These are phyloP conservation scores for Cordyceps pruinosa DNA, from an alignment of 2,329 filamentous ascomycete genomes.

Conservation along the genomic window DNA sequence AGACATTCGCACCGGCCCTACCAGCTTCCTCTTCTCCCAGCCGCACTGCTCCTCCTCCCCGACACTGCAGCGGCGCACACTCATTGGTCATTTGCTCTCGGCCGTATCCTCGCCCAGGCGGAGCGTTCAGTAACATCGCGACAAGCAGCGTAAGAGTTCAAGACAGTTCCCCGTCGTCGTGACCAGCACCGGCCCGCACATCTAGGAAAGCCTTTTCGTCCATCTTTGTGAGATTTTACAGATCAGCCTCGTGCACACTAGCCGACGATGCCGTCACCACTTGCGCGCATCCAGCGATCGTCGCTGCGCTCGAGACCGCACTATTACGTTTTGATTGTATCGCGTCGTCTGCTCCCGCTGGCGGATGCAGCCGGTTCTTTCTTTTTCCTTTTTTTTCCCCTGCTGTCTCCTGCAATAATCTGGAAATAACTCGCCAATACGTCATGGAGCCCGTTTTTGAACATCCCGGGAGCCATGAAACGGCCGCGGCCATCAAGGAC, in stretches of 20 bases:
- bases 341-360: not conserved
- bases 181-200: too few species aligned
- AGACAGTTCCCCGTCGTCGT: not conserved
- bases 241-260: not conserved
- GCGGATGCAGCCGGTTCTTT: not conserved
- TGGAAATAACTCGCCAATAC: not conserved
- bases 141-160: not conserved
- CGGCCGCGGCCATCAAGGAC: not conserved
- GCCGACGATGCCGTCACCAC: not conserved
- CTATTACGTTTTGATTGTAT: slow-evolving; percentile 8
- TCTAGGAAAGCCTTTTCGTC: not conserved
- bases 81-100: not conserved
- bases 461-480: not conserved
- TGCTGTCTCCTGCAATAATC: not conserved
- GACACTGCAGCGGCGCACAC: not conserved
- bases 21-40: too few species aligned
- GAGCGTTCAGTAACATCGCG: not conserved
- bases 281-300: not conserved
- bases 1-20: not conserved
- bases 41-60: too few species aligned
- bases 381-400: not conserved
- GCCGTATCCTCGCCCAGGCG: not conserved
- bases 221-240: not conserved
- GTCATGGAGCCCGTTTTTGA: not conserved
- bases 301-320: slow-evolving; percentile 4